Conservation (phyloP, 1,284 basidiomycete genomes). For the Wolfiporia cocos region DNA sequence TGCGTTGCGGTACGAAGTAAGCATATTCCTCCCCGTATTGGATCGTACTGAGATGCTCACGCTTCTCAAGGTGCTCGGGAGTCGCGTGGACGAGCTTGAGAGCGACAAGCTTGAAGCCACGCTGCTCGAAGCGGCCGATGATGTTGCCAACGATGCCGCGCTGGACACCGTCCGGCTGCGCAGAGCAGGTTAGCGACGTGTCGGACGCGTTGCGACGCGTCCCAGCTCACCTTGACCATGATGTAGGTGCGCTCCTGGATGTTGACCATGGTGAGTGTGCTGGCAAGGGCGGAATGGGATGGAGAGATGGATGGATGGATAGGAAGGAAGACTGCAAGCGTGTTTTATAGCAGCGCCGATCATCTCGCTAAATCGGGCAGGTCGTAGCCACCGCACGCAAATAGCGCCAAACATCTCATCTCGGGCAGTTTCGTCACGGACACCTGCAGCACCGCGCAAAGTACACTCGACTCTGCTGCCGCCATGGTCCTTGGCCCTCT, state of each 20-base stretch:
- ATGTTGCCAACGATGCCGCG: constrained; percentile 93
- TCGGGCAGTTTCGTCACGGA: constrained; percentile 20
- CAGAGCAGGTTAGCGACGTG: constrained; percentile 1
- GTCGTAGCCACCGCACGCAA: constrained; percentile 20
- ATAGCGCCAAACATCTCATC: constrained; percentile 29
- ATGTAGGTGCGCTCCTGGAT: constrained; percentile 82
- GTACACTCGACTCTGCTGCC: constrained; percentile 4
- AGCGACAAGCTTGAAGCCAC: constrained; percentile 91
- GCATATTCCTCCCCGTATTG: no score
- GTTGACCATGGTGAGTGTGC: constrained; percentile 19
- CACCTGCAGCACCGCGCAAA: constrained; percentile 3
- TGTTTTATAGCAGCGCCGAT: constrained; percentile 29
- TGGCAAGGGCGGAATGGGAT: constrained; percentile 17
- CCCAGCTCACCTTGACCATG: constrained; percentile 74
- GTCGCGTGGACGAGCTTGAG: constrained; percentile 80
- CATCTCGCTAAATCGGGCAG: constrained; percentile 26
- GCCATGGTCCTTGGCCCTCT: constrained; percentile 60
- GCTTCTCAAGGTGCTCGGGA: constrained; percentile 81
- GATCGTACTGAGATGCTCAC: constrained; percentile 36
- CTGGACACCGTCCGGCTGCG: constrained; percentile 94
- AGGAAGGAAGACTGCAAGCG: constrained; percentile 25
- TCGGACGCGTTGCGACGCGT: background rate
- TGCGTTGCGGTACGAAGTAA: constrained; percentile 35
- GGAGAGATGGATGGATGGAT: constrained; percentile 23
- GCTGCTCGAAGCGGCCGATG: constrained; percentile 90